A percentile compares a stretch with the other conserved stretches of the same genome.
These are phyloP conservation scores for Salix purpurea DNA, from an alignment of 345 rosid species.

Conservation along the genomic window DNA sequence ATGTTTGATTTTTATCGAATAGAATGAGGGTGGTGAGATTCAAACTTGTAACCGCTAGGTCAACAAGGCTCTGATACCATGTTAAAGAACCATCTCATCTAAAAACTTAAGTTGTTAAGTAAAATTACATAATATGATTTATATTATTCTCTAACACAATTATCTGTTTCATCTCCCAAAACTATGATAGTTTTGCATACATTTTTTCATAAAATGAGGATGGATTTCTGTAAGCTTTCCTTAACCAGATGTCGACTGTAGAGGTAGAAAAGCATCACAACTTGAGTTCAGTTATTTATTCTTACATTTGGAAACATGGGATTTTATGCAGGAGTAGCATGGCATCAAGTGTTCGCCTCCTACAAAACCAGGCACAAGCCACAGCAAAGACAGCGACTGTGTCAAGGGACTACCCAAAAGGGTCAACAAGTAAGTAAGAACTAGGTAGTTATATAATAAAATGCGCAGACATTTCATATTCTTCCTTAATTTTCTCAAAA, in stretches of 20 bases:
- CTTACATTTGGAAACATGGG: not conserved
- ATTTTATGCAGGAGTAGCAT: conserved; percentile 24
- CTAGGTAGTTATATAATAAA: not conserved
- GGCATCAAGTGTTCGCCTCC: conserved; percentile 19
- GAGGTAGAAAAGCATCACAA: not conserved
- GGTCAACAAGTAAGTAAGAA: conserved; percentile 34
- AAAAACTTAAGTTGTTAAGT: no score
- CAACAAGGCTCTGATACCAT: no score
- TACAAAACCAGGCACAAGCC: conserved; percentile 31
- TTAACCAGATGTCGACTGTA: no score
- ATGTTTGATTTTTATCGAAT: no score
- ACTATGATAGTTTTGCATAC: not conserved
- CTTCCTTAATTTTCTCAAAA: not conserved
- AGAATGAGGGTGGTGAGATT: no score
- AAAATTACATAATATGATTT: rapidly evolving
- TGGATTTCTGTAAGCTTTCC: no score
- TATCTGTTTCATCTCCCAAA: no score
- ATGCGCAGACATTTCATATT: not conserved
- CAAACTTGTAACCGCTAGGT: rapidly evolving
- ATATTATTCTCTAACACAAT: no score
- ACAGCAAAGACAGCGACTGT: conserved; percentile 10
- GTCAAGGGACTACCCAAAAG: conserved; percentile 21
- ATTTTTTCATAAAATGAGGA: no score
- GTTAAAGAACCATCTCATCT: rapidly evolving
- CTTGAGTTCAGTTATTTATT: not conserved